Evolutionary conservation across 768 basidiomycete genomes (phyloP).

Genomic region (Exsudoporus frostii): DNA sequence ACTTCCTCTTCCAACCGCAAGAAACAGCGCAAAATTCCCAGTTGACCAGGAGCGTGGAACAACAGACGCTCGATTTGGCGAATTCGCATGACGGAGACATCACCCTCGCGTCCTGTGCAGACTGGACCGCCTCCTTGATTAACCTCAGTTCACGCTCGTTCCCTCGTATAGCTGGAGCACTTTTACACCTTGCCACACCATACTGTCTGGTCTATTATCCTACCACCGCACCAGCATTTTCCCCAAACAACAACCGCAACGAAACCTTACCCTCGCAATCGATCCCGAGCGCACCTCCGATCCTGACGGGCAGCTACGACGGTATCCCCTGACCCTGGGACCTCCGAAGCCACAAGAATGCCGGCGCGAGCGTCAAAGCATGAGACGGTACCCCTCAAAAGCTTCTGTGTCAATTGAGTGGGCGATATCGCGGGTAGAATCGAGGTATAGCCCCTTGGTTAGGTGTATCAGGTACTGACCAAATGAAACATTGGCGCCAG

Average conservation of each 20-base stretch:
- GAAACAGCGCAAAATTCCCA: slow-evolving; percentile 57
- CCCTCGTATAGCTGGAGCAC: slow-evolving; percentile 40
- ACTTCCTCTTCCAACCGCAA: slow-evolving; percentile 36
- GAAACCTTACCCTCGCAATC: neutral
- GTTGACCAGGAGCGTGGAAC: slow-evolving; percentile 34
- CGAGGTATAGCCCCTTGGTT: too few relatives aligned
- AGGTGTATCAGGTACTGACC: too few relatives aligned
- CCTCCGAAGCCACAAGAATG: slow-evolving; percentile 60
- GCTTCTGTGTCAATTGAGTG: too few relatives aligned
- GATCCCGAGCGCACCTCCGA: slow-evolving; percentile 37
- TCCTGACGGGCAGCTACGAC: slow-evolving; percentile 68
- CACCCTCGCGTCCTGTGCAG: neutral
- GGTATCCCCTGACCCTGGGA: slow-evolving; percentile 82
- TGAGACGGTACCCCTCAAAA: slow-evolving; percentile 39
- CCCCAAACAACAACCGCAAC: neutral
- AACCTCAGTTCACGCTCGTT: too few relatives aligned
- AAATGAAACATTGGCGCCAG: too few relatives aligned
- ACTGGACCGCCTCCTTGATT: slow-evolving; percentile 54
- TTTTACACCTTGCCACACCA: slow-evolving; percentile 64
- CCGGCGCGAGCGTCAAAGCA: slow-evolving; percentile 60
- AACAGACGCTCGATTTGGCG: slow-evolving; percentile 53
- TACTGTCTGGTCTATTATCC: slow-evolving; percentile 53
- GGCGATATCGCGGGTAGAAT: too few relatives aligned
- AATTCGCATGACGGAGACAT: slow-evolving; percentile 39
- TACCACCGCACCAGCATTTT: neutral